phyloP scores from a whole-genome alignment of 2,329 filamentous ascomycete species.

The Pseudogymnoascus sp. region DNA sequence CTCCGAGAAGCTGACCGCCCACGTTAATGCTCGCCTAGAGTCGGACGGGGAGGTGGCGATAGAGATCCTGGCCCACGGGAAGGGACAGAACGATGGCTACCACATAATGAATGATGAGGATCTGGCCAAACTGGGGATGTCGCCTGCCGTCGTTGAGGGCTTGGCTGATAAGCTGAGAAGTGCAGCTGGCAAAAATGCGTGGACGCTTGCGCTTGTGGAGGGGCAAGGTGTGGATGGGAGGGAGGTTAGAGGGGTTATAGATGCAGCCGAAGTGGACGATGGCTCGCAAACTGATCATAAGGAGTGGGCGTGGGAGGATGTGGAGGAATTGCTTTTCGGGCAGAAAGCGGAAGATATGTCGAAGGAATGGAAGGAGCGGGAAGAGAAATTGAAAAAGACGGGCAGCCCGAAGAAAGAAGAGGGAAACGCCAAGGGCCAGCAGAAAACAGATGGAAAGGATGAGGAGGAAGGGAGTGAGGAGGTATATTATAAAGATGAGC shows the following conservation, averaged over 20 bases:
- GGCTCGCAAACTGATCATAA: constrained; percentile 6
- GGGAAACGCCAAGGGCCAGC: constrained; percentile 55
- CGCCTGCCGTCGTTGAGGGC: constrained; percentile 57
- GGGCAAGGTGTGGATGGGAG: constrained; percentile 45
- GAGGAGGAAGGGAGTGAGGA: constrained; percentile 41
- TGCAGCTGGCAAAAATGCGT: constrained; percentile 62
- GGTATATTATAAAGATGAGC: constrained; percentile 44
- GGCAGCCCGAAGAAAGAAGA: constrained; percentile 46
- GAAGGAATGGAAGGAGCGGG: constrained; percentile 19
- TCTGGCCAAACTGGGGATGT: constrained; percentile 54
- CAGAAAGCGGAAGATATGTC: constrained; percentile 17
- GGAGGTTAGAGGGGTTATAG: constrained; percentile 65
- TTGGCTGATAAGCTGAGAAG: constrained; percentile 62
- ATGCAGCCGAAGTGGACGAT: constrained; percentile 44
- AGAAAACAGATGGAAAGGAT: constrained; percentile 35
- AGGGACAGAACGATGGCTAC: constrained; percentile 25
- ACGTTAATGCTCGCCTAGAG: neutral
- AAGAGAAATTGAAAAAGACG: constrained; percentile 11
- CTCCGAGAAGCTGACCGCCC: neutral
- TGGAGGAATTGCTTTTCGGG: constrained; percentile 13
- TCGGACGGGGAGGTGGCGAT: constrained; percentile 29
- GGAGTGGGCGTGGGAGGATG: constrained; percentile 4
- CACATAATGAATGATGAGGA: constrained; percentile 53
- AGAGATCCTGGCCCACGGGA: constrained; percentile 35
- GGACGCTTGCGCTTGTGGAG: constrained; percentile 76